Base-by-base conservation (phyloP, 768 basidiomycete genomes). In the Boletus vinaceobasis region DNA sequence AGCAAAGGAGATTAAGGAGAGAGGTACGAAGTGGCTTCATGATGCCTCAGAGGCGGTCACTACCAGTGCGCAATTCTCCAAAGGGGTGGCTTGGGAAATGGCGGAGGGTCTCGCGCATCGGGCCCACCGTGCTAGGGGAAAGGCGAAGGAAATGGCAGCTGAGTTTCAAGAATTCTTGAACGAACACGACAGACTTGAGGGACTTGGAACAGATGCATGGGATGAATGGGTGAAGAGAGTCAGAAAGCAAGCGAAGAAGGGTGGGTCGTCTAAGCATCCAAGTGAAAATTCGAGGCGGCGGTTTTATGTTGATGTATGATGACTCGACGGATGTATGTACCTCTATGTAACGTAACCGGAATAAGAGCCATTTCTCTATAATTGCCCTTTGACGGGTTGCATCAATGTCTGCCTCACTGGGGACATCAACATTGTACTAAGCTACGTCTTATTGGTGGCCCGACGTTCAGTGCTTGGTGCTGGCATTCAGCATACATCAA, bases 1-100 rank as follows among this genome's bases (percentile, higher is more conserved):
- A 52, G 85, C 85, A 9, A 79, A 71, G 67, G 77, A 82, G 60
- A 66, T 86, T 38, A 79, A 67, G 68, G 73, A 77, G 57, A 76
- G 62, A 50, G 81, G 83, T 8, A 71, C 75, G 49, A 75, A 77
- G 52, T 69, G 83, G 35, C 61, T 84, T 27, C 67, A 67, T 19
- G 71, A 65, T 5, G 78, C 81, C 5, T 73, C 74, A 45, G 74
- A 76, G 50, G 72, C 64, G 57, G 58, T 85, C 53, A 66, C 60
- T 53, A 71, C 69, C 15, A 68, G 75, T 57, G 80, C 80, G 10
- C 61, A 64, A 23, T 45, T 70, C 40, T 82, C 82, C 31, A 76
- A 68, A 67, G 73, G 66, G 55, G 68, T 72, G 48, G 82, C 79
- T 9, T 63, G 68, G 53, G 68, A 70, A 40, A 56, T 84, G 55